Conservation (phyloP, 345 rosid genomes). For the Populus davidiana region DNA sequence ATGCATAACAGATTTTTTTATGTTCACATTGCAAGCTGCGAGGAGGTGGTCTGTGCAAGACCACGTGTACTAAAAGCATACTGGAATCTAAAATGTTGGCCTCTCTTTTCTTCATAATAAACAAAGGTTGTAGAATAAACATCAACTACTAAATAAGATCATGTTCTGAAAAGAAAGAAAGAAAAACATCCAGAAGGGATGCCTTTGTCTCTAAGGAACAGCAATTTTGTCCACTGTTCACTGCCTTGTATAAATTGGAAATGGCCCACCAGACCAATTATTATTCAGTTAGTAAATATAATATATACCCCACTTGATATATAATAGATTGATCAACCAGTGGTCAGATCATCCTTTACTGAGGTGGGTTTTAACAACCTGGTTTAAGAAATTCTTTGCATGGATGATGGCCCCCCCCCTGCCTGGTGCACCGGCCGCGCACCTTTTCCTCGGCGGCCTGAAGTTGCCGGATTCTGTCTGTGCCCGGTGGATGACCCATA, state of each 20-base stretch:
- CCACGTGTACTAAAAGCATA: background rate
- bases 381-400: too few species aligned
- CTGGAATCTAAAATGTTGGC: background rate
- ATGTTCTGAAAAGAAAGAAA: background rate
- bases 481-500: too few species aligned
- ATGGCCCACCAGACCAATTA: slow-evolving; percentile 19
- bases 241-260: background rate
- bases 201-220: slow-evolving; percentile 46
- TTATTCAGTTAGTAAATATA: slow-evolving; percentile 3
- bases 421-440: too few species aligned
- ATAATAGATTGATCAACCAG: background rate
- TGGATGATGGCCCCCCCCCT: too few species aligned
- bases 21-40: background rate
- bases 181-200: slow-evolving; percentile 2
- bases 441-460: too few species aligned
- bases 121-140: background rate
- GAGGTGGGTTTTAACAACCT: background rate
- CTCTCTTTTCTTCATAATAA: background rate
- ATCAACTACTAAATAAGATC: background rate
- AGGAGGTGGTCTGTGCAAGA: background rate
- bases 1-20: background rate
- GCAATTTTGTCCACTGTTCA: slow-evolving; percentile 21
- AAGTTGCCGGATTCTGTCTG: too few species aligned
- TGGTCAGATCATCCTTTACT: background rate
- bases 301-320: slow-evolving; percentile 9